These are phyloP conservation scores for Suillus spraguei DNA, from an alignment of 768 basidiomycete genomes.

Conservation along the genomic window DNA sequence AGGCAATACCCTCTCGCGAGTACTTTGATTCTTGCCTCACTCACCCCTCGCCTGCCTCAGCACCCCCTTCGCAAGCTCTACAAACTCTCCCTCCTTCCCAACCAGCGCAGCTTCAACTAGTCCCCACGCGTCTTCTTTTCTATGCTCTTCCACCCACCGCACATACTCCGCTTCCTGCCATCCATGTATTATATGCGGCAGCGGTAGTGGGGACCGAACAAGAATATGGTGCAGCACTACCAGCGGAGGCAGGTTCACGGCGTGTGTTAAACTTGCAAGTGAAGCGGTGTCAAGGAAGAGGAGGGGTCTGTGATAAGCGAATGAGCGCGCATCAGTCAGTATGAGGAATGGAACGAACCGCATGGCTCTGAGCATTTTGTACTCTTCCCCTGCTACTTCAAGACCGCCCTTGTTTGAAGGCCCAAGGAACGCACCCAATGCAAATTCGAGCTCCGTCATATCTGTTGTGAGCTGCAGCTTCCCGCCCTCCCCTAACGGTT, in stretches of 20 bases:
- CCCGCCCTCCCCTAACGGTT: constrained; percentile 88
- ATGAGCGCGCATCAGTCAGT: not conserved
- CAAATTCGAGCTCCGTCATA: constrained; percentile 96
- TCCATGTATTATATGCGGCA: constrained; percentile 88
- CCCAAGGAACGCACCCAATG: constrained; percentile 76
- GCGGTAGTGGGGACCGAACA: constrained; percentile 81
- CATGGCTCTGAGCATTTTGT: constrained; percentile 82
- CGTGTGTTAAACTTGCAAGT: constrained; percentile 66
- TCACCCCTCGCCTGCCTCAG: constrained; percentile 43
- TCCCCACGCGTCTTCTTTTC: constrained; percentile 75
- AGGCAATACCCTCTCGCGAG: not conserved
- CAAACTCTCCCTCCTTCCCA: constrained; percentile 50
- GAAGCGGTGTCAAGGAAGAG: constrained; percentile 84
- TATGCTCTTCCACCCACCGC: constrained; percentile 93
- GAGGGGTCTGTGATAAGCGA: constrained; percentile 57
- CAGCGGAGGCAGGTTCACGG: constrained; percentile 79
- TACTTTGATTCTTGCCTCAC: not conserved
- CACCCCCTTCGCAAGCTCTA: constrained; percentile 68
- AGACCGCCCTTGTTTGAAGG: constrained; percentile 63
- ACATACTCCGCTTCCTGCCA: constrained; percentile 98
- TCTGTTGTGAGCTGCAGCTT: constrained; percentile 95
- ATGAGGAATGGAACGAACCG: constrained; percentile 52
- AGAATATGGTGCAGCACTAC: constrained; percentile 92
- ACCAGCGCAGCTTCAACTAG: constrained; percentile 72
- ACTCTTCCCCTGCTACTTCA: constrained; percentile 84